Percentiles rank a stretch among this genome's conserved stretches.
phyloP scores from a whole-genome alignment of 495 filamentous ascomycete genomes.

The Cladorrhinum samala region DNA sequence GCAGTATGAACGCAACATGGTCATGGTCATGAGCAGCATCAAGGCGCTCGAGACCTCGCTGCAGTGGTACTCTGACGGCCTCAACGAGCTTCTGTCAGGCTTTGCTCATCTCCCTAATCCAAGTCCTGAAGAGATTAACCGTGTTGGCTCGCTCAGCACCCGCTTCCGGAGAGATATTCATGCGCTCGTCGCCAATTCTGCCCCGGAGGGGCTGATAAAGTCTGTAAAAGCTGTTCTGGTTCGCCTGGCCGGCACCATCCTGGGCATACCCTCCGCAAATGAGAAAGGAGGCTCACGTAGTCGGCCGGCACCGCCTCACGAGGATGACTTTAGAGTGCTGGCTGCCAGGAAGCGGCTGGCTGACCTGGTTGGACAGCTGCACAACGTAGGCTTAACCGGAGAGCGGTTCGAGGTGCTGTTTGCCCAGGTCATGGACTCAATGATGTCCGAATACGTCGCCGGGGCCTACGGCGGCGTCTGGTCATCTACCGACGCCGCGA shows the following conservation, averaged over 20 bases:
- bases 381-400: conserved; percentile 67
- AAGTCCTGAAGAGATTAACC: conserved; percentile 12
- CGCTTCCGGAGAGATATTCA: conserved; percentile 57
- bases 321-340: conserved; percentile 23
- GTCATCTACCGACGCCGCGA: conserved; percentile 21
- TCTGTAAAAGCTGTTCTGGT: conserved; percentile 50
- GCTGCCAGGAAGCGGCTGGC: conserved; percentile 49
- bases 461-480: conserved; percentile 55
- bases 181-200: conserved; percentile 59
- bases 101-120: conserved; percentile 19
- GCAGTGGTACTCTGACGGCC: conserved; percentile 42
- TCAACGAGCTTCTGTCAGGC: conserved; percentile 38
- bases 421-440: conserved; percentile 63
- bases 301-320: conserved; percentile 17
- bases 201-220: conserved; percentile 47
- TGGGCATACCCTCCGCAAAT: conserved; percentile 43
- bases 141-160: conserved; percentile 32
- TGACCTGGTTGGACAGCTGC: conserved; percentile 53
- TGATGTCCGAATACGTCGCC: conserved; percentile 61
- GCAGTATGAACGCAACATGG: conserved; percentile 30
- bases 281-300: conserved; percentile 8
- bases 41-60: conserved; percentile 45
- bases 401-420: conserved; percentile 70
- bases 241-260: conserved; percentile 46
- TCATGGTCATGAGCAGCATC: conserved; percentile 40